A percentile compares a stretch with the other conserved stretches of the same genome.
phyloP scores from a whole-genome alignment of 2,329 filamentous ascomycete species.

The Talaromyces islandicus region DNA sequence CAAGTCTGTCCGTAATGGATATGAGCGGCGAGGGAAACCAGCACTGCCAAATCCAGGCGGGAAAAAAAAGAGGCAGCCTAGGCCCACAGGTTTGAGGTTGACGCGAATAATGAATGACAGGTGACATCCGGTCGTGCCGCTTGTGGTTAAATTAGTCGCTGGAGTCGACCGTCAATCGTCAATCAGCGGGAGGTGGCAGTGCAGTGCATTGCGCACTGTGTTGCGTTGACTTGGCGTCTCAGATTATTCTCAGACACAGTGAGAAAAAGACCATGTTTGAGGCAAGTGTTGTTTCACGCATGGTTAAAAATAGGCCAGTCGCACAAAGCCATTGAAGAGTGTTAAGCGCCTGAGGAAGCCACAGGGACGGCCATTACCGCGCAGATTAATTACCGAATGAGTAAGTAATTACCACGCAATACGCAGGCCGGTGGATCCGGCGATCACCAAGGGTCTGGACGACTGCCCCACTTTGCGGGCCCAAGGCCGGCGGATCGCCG shows the following conservation, averaged over 20 bases:
- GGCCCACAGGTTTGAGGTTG: background rate
- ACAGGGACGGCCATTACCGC: too few relatives aligned
- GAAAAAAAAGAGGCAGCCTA: background rate
- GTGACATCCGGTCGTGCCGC: background rate
- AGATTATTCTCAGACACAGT: too few relatives aligned
- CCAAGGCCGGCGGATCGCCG: background rate
- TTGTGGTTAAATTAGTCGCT: too few relatives aligned
- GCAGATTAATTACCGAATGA: background rate
- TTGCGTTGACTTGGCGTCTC: too few relatives aligned
- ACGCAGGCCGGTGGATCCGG: background rate
- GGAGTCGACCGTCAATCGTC: background rate
- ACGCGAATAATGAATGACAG: background rate
- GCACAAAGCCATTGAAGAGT: background rate
- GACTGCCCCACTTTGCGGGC: background rate
- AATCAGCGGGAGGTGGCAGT: background rate
- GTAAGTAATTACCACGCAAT: background rate
- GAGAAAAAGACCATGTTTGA: background rate
- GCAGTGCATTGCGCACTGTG: background rate
- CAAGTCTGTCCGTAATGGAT: background rate
- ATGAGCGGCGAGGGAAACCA: too few relatives aligned
- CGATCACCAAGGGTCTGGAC: background rate
- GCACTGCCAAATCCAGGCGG: background rate
- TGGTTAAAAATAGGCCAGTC: background rate
- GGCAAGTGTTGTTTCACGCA: background rate
- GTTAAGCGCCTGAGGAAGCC: too few relatives aligned